phyloP scores from a whole-genome alignment of 129 eudicot genomes.

The Mikania micrantha region DNA sequence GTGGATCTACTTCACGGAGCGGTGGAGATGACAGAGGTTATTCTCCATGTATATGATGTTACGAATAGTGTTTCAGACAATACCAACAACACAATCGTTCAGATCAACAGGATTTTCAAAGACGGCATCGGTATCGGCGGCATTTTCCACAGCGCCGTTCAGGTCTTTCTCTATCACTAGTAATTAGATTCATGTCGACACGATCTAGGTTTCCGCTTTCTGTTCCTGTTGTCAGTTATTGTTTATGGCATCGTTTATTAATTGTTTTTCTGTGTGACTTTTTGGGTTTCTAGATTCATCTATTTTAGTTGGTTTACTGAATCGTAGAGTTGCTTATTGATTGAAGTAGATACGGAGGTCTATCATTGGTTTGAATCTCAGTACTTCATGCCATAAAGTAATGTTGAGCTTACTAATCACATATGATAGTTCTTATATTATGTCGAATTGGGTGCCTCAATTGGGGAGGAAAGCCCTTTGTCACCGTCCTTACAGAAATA shows the following conservation, averaged over 20 bases:
- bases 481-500: background rate
- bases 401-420: background rate
- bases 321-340: background rate
- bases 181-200: background rate
- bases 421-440: background rate
- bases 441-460: background rate
- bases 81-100: slow-evolving; percentile 82
- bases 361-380: slow-evolving; percentile 1
- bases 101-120: slow-evolving; percentile 90
- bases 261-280: background rate
- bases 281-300: slow-evolving; percentile 6
- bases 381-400: slow-evolving; percentile 5
- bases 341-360: slow-evolving; percentile 12
- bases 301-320: background rate
- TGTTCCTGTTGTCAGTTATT: background rate
- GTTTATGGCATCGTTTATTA: background rate
- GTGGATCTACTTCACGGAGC: slow-evolving; percentile 20
- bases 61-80: slow-evolving; percentile 85
- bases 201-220: slow-evolving; percentile 33
- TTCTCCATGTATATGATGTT: slow-evolving; percentile 83
- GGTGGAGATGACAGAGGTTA: slow-evolving; percentile 78
- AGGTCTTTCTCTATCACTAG: slow-evolving; percentile 33
- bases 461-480: background rate
- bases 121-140: slow-evolving; percentile 96
- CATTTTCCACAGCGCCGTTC: slow-evolving; percentile 92